A percentile compares a stretch with the other conserved stretches of the same genome.
Evolutionary conservation across 495 filamentous ascomycete genomes (phyloP).

Genomic region (Penicillium parvum): DNA sequence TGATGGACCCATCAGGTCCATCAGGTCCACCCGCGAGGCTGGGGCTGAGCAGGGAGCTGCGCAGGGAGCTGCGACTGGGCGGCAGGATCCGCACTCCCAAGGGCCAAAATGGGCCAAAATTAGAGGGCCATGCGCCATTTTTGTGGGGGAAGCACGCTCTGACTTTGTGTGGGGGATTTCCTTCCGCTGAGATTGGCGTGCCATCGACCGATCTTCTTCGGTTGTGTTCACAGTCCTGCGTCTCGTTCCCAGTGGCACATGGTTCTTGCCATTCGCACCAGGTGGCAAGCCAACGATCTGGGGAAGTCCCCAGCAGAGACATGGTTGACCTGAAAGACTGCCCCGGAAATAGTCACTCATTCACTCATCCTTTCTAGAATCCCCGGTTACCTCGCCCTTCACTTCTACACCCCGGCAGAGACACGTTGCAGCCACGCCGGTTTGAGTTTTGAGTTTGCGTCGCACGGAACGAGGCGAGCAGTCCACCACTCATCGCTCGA

Average conservation of each 20-base stretch:
- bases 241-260: too few relatives aligned
- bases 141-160: constrained; percentile 24
- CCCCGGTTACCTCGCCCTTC: constrained; percentile 3
- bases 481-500: constrained; percentile 2
- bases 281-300: too few relatives aligned
- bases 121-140: constrained; percentile 28
- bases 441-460: constrained; percentile 29
- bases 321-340: too few relatives aligned
- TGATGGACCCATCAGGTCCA: too few relatives aligned
- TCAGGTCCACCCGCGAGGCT: constrained; percentile 20
- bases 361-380: constrained; percentile 29
- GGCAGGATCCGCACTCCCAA: constrained; percentile 16
- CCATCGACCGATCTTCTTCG: too few relatives aligned
- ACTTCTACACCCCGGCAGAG: constrained; percentile 4
- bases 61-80: constrained; percentile 6
- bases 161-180: constrained; percentile 28
- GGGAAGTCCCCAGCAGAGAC: too few relatives aligned
- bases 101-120: constrained; percentile 5
- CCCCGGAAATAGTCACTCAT: too few relatives aligned
- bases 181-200: background rate
- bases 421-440: constrained; percentile 24
- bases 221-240: too few relatives aligned
- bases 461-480: constrained; percentile 15
- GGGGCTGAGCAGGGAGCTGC: constrained; percentile 13
- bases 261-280: too few relatives aligned